Evolutionary conservation across 163 green algal genomes (phyloP).

Genomic region (Coccomyxa subellipsoidea): DNA sequence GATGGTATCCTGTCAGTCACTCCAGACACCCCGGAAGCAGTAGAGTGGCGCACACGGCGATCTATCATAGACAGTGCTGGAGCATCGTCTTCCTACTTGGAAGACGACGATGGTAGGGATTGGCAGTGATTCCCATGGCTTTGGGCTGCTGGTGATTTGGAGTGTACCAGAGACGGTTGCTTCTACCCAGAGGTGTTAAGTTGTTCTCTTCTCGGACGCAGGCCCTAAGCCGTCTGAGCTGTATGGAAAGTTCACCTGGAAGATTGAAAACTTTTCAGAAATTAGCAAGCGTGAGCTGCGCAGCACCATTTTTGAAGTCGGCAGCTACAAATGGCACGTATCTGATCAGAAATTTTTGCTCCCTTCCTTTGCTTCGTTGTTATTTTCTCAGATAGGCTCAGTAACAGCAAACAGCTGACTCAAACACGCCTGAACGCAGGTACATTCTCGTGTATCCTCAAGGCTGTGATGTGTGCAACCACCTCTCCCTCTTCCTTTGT

Average conservation of each 20-base stretch:
- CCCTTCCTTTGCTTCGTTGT: too few species aligned
- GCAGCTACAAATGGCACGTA: slow-evolving; percentile 88
- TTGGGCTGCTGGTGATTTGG: too few species aligned
- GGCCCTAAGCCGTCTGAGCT: slow-evolving; percentile 72
- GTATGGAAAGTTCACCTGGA: slow-evolving; percentile 98
- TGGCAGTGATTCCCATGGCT: neutral
- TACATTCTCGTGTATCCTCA: slow-evolving; percentile 98
- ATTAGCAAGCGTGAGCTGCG: slow-evolving; percentile 92
- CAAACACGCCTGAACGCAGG: slow-evolving; percentile 44
- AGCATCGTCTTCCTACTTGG: slow-evolving; percentile 67
- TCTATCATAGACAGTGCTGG: slow-evolving; percentile 61
- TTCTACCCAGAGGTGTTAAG: too few species aligned
- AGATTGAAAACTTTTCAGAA: slow-evolving; percentile 93
- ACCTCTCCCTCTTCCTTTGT: slow-evolving; percentile 97
- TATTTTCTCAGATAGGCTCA: too few species aligned
- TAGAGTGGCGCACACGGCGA: slow-evolving; percentile 53
- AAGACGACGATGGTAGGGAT: slow-evolving; percentile 55
- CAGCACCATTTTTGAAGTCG: slow-evolving; percentile 90
- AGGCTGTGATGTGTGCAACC: slow-evolving; percentile 97
- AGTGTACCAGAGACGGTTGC: too few species aligned
- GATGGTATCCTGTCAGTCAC: slow-evolving; percentile 77
- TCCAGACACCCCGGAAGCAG: slow-evolving; percentile 68
- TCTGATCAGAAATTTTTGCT: too few species aligned
- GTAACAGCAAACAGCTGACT: neutral
- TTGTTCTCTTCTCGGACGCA: neutral